Evolutionary conservation across 306 rosid species (phyloP).

Genomic region (Vigna radiata): DNA sequence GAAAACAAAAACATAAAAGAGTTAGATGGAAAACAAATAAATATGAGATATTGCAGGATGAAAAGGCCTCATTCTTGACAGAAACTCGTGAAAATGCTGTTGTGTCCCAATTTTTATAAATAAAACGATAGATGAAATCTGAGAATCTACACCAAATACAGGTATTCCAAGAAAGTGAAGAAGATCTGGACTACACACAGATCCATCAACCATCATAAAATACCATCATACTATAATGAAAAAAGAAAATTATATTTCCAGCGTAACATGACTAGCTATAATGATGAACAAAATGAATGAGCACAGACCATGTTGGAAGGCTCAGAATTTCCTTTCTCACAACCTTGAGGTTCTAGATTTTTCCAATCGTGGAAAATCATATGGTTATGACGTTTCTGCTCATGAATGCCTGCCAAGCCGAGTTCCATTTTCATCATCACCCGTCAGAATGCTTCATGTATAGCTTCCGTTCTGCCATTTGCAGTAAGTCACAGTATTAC

Average conservation of each 20-base stretch:
- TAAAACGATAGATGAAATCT: background rate
- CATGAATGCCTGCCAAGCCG: conserved; percentile 3
- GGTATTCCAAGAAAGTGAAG: background rate
- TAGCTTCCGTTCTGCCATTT: conserved; percentile 9
- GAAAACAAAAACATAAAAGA: too few species aligned
- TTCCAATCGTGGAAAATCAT: background rate
- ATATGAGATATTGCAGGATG: too few species aligned
- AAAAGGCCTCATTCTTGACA: too few species aligned
- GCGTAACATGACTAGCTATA: background rate
- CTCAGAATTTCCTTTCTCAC: conserved; percentile 1
- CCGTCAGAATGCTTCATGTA: conserved; percentile 31
- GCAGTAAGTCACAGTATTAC: conserved; percentile 1
- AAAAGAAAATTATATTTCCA: background rate
- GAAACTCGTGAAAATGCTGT: background rate
- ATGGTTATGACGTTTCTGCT: conserved; percentile 28
- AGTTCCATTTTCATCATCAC: conserved; percentile 20
- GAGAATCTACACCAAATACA: conserved; percentile 5
- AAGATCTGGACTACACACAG: background rate
- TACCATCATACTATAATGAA: background rate
- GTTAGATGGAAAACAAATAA: too few species aligned
- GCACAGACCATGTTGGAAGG: conserved; percentile 19
- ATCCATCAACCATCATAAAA: conserved; percentile 10
- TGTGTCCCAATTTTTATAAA: background rate
- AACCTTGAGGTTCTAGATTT: conserved; percentile 26
- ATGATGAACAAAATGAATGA: background rate